Evolutionary conservation across 306 rosid genomes (phyloP).

Genomic region (Lotus japonicus): DNA sequence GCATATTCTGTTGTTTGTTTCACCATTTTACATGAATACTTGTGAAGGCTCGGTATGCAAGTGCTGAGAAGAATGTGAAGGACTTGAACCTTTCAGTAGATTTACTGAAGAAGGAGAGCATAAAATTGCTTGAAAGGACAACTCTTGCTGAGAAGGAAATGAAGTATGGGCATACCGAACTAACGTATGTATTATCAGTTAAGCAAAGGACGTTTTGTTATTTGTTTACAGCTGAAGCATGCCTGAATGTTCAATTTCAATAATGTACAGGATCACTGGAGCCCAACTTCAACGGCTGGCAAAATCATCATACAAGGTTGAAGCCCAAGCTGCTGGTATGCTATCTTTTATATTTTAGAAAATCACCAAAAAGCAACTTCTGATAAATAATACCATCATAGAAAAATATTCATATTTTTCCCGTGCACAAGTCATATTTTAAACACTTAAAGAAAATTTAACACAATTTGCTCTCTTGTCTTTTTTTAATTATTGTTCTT

Average conservation of each 20-base stretch:
- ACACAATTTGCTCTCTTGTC: neutral
- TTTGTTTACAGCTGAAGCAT: slow-evolving; percentile 10
- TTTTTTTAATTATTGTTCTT: neutral
- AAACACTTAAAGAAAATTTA: neutral
- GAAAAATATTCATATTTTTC: neutral
- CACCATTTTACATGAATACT: slow-evolving; percentile 9
- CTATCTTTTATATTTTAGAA: neutral
- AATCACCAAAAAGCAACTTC: neutral
- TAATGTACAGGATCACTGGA: slow-evolving; percentile 59
- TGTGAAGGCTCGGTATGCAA: slow-evolving; percentile 65
- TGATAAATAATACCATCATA: neutral
- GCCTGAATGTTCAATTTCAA: slow-evolving; percentile 7
- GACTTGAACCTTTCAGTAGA: slow-evolving; percentile 70
- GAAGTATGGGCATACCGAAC: slow-evolving; percentile 66
- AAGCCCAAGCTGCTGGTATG: slow-evolving; percentile 67
- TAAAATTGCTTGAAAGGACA: slow-evolving; percentile 77
- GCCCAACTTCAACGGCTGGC: slow-evolving; percentile 55
- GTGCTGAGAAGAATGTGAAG: slow-evolving; percentile 70
- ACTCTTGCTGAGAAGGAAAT: slow-evolving; percentile 78
- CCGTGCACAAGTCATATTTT: neutral
- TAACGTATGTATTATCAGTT: slow-evolving; percentile 46
- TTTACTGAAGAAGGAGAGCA: slow-evolving; percentile 74
- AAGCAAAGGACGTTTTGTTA: neutral
- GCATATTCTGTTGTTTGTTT: slow-evolving; percentile 10
- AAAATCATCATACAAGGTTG: slow-evolving; percentile 59